These are phyloP conservation scores for Graphiopsis chlorocephala DNA, from an alignment of 2,329 filamentous ascomycete species.

Conservation along the genomic window DNA sequence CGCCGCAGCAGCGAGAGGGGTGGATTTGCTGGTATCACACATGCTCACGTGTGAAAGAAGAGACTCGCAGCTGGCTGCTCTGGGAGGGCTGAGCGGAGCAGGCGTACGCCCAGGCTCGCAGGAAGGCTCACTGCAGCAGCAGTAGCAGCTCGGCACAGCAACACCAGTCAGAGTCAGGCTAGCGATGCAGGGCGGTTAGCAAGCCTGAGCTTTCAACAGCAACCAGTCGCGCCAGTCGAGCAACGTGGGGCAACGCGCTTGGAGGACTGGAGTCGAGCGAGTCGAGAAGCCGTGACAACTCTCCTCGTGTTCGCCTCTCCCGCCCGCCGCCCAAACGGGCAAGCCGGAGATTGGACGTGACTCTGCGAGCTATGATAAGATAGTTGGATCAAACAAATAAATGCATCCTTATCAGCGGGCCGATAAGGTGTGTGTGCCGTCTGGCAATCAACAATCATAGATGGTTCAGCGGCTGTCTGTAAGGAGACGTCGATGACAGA, in stretches of 20 bases:
- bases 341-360: background rate
- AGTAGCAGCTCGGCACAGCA: conserved; percentile 12
- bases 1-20: conserved; percentile 1
- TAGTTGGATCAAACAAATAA: background rate
- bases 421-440: background rate
- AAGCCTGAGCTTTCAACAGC: background rate
- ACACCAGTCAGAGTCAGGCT: background rate
- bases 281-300: background rate
- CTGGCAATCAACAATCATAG: background rate
- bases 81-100: background rate
- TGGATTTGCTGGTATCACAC: background rate
- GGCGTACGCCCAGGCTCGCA: background rate
- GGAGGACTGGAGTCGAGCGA: too few relatives aligned
- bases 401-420: background rate
- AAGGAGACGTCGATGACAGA: background rate
- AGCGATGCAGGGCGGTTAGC: background rate
- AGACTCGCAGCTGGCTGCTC: background rate
- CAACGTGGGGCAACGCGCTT: conserved; percentile 1
- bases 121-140: background rate
- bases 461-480: background rate
- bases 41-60: background rate
- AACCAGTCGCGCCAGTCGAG: background rate
- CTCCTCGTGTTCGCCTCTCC: background rate
- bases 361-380: too few relatives aligned
- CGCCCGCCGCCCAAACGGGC: background rate